Conservation (phyloP, 1,139 yeast genomes). For the Pichia sp. region DNA sequence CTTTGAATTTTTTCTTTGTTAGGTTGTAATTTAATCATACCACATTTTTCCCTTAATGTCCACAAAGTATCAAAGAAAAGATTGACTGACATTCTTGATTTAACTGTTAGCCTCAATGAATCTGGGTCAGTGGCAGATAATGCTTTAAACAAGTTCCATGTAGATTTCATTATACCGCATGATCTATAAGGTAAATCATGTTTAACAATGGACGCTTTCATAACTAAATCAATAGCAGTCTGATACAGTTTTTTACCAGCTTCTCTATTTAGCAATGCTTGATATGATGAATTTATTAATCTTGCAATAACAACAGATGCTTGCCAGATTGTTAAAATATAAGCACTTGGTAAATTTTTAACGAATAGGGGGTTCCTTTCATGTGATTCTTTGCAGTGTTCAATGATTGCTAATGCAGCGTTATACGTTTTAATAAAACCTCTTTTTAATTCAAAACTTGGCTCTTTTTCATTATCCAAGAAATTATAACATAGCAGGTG, state of each 20-base stretch:
- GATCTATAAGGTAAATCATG: constrained; percentile 92
- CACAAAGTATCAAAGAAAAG: constrained; percentile 88
- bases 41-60: constrained; percentile 78
- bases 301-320: constrained; percentile 81
- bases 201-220: constrained; percentile 76
- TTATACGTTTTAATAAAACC: constrained; percentile 76
- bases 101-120: constrained; percentile 44
- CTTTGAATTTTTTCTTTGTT: constrained; percentile 13
- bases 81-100: constrained; percentile 85
- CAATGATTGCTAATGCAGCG: constrained; percentile 65
- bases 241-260: constrained; percentile 70
- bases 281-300: constrained; percentile 67
- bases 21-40: constrained; percentile 60
- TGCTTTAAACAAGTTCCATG: constrained; percentile 79
- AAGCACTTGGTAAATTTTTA: constrained; percentile 76
- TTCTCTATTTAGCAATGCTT: constrained; percentile 58
- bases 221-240: constrained; percentile 62
- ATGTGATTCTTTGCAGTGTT: constrained; percentile 61
- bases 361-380: constrained; percentile 56
- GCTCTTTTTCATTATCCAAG: constrained; percentile 53
- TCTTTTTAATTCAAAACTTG: constrained; percentile 58
- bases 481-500: constrained; percentile 79
- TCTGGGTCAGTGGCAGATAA: constrained; percentile 38
- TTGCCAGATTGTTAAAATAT: constrained; percentile 82
- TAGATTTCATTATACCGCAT: constrained; percentile 87